Percentiles rank a stretch among this genome's conserved stretches.
Conservation (phyloP, 495 filamentous ascomycete genomes). For the Emericellopsis terricola region DNA sequence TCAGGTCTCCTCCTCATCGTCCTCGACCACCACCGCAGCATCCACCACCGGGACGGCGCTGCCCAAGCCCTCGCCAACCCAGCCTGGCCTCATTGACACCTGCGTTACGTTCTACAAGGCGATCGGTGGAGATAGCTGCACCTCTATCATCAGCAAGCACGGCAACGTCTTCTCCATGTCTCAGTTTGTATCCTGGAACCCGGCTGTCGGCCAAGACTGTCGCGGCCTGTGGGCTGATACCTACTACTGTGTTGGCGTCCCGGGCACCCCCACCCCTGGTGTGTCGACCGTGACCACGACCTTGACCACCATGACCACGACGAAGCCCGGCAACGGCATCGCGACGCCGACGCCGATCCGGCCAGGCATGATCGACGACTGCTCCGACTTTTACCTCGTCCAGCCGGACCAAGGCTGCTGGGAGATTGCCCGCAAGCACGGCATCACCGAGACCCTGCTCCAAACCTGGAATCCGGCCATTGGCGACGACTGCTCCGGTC, state of each 20-base stretch:
- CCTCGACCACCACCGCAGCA: constrained; percentile 4
- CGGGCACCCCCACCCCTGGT: no score
- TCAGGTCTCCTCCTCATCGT: not conserved
- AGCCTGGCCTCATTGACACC: constrained; percentile 16
- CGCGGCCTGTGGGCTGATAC: constrained; percentile 2
- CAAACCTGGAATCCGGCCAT: constrained; percentile 7
- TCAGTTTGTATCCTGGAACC: constrained; percentile 7
- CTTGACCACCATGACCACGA: constrained; percentile 1
- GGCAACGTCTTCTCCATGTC: constrained; percentile 3
- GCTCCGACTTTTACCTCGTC: constrained; percentile 24
- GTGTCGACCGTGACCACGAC: constrained; percentile 1
- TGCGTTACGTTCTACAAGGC: constrained; percentile 27
- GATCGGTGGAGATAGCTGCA: constrained; percentile 1
- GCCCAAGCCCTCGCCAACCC: constrained; percentile 15
- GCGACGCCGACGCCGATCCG: constrained; percentile 17
- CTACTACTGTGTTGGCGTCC: constrained; percentile 3
- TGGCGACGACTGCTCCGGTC: constrained; percentile 4
- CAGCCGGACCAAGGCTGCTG: constrained; percentile 2
- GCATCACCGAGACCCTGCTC: constrained; percentile 4
- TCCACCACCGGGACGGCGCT: constrained; percentile 8
- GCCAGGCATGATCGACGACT: constrained; percentile 19
- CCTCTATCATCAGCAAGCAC: constrained; percentile 2
- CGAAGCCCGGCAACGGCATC: constrained; percentile 8
- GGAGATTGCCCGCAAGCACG: constrained; percentile 2
- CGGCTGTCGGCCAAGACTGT: constrained; percentile 5